Base-by-base conservation (phyloP, 2,329 filamentous ascomycete genomes). In the Whalleya microplaca region DNA sequence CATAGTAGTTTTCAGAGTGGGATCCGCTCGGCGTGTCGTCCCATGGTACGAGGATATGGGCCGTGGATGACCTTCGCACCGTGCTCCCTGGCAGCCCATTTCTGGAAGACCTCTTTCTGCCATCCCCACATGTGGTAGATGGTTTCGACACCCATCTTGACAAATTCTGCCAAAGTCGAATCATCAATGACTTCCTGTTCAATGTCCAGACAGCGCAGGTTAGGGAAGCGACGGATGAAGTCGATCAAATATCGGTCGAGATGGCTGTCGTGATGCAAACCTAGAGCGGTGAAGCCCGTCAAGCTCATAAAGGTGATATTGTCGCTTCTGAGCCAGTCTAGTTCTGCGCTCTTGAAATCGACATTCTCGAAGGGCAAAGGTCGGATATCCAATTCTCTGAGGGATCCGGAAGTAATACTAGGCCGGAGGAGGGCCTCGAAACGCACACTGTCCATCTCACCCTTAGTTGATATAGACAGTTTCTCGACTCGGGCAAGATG, bases 231-330 rank as follows among this genome's bases (percentile, higher is more conserved):
- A 2, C 48, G 49, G 3, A 63, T 41, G 2, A 69, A 37, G 12
- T 49, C 40, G 16, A 59, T 27, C 18, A 71, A 41, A 0, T 43
- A 37, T 12, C 60, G 56, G 19, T 69, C 65, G 6, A 64, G 41
- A 8, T 27, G 12, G 23, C n/a, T 48, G 8, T 48, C 23, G 2
- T 50, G 45, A 19, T 56, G 41, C 2, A 55, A 42, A 12, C 50
- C 48, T 1, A 55, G 88, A 0, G 87, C 86, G 0, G 86, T 87
- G 10, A 90, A 75, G 2, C 88, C 89, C 27, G 61, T 58, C 16
- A 71, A 8, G 21, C 55, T 59, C 10, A 71, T 59, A 37, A 62
- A 64, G 4, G 46, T 64, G 32, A 71, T 45, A n/a, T 53, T 50
- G 1, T 64, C 40, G 53, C 67, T 67, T 32, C 18, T 58, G 43